Base-by-base conservation (phyloP, 164 flowering plant genomes). In the Umbilicus rupestris region DNA sequence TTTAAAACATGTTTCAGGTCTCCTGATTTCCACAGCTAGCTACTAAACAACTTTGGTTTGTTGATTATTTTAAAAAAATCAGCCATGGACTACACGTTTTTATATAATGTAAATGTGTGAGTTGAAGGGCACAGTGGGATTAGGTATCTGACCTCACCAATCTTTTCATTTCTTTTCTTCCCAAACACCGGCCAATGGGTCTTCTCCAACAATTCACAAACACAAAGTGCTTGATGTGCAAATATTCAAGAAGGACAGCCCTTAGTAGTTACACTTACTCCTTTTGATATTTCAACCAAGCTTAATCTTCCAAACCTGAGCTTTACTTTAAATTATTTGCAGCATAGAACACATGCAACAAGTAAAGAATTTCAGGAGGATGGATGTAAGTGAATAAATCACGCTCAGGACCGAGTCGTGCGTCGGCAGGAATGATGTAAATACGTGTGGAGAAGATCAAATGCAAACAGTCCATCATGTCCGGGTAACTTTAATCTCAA, bases 1-100 rank as follows among this genome's bases (percentile, higher is more conserved):
- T 14, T 11, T 12, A 10, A 52, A 22, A 52, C 10, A 10, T 52
- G 20, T 52, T 24, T 1, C 58, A 20, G 16, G 60, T 15, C 19
- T 55, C 60, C 19, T 55, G 60, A 55, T 55, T 26, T 55, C 60
- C 33, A 28, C 60, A 11, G 17, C 55, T n/a, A n/a, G n/a, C n/a
- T 52, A 52, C 30, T 52, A 52, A 52, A 52, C 58, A 24, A 52
- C 14, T 52, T 2, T 52, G 30, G 9, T 24, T 52, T 52, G 30
- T 26, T 4, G 7, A 24, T 26, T 52, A 19, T 55, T 3, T 11
- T 33, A 16, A 24, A 3, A 55, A 22, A 22, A 22, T 35, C 37
- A 35, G 7, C 37, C 37, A 2, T 33, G 37, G 37, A 33, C 37
- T 33, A 33, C 37, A 33, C 3, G 37, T 6, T 6, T 2, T 33